Evolutionary conservation across 2,329 filamentous ascomycete genomes (phyloP), one percentile per base, ranked within the genome.

Genomic region (Exophiala bonariae): DNA sequence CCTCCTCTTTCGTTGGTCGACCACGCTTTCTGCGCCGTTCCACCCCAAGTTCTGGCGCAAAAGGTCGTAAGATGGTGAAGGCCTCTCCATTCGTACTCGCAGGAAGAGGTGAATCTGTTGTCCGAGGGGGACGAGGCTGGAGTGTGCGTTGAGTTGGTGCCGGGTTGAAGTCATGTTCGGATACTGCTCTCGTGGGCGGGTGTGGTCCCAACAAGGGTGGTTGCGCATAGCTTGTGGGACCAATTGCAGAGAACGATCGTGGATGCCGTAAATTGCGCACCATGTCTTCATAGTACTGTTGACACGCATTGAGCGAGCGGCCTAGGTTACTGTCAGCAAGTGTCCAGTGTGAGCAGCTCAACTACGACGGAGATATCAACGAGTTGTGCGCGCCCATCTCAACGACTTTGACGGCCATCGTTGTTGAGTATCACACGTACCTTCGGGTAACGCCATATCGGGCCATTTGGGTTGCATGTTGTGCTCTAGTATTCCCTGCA

Each of bases 1-100:
- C 57, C 20, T 58, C 57, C 44, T 56, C 55, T 34, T 58, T 59
- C n/a, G 50, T 59, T 22, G 57, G 57, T 14, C 57, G 55, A 14
- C 57, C 57, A 16, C 57, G 54, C 37, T 59, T 59, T 50, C 39
- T 52, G 34, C 44, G 52, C 10, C 43, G 41, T 38, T 55, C 54
- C 7, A 42, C 35, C 5, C 20, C 33, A n/a, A 39, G 14, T 10
- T 58, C 57, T n/a, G 44, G 43, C 32, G 38, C 43, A 26, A 48
- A 47, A 9, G 46, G 44, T 11, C 51, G 50, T 20, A 56, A 37
- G 20, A 54, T 55, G 16, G 40, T 50, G 22, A 52, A 55, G 10
- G 40, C 36, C 32, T 58, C 57, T 7, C 55, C 50, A 38, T 55
- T 58, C 1, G 51, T 56, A n/a, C 50, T 41, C 26, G 50, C 33